These are phyloP conservation scores for Panicum virgatum DNA, from an alignment of 202 grass and related monocot species.

Conservation along the genomic window DNA sequence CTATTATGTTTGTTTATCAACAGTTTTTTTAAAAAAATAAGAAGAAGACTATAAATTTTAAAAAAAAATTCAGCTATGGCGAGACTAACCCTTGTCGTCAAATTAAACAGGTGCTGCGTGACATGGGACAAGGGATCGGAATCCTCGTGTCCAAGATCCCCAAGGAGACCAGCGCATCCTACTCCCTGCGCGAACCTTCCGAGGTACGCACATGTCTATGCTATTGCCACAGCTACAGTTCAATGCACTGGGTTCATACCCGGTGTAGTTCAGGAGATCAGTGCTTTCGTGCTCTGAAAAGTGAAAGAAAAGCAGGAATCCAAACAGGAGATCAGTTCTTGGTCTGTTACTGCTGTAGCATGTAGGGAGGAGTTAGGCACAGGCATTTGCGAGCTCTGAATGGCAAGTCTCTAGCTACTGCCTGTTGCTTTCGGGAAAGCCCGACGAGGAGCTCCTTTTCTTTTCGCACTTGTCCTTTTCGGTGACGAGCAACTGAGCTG, in stretches of 20 bases:
- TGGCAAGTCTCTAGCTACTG: background rate
- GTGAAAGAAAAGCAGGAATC: background rate
- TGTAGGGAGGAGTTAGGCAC: conserved; percentile 2
- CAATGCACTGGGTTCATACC: background rate
- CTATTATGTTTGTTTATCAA: background rate
- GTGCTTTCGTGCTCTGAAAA: background rate
- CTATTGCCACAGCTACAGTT: no score
- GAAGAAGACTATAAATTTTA: no score
- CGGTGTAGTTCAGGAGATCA: background rate
- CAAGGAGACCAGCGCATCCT: conserved; percentile 64
- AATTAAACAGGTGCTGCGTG: conserved; percentile 48
- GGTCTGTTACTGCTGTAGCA: background rate
- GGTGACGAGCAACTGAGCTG: background rate
- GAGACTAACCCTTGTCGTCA: background rate
- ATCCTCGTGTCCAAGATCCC: conserved; percentile 67
- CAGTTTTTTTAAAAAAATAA: background rate
- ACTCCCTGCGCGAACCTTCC: conserved; percentile 56
- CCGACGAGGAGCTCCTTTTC: background rate
- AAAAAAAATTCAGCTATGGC: no score
- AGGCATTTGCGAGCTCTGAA: no score
- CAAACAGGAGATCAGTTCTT: background rate
- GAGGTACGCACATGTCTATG: conserved; percentile 36
- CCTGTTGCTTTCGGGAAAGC: conserved; percentile 10
- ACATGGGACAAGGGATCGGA: conserved; percentile 58
- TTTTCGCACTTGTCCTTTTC: background rate